These are phyloP conservation scores for Mucor plumbeus DNA, from an alignment of 371 early-diverging fungal genomes.

Conservation along the genomic window DNA sequence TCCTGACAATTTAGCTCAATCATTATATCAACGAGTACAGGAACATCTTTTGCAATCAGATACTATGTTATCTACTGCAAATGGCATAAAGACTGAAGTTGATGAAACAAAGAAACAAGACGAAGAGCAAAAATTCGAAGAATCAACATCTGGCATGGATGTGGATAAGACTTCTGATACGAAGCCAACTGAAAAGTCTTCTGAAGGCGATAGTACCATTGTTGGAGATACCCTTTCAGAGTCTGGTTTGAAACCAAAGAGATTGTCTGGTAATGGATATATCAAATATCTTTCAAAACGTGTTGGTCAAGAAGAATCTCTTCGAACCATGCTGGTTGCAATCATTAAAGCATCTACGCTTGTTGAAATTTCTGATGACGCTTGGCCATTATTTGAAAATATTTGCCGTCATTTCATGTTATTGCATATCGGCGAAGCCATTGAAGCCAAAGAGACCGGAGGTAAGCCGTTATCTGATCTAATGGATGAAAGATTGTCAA, in stretches of 20 bases:
- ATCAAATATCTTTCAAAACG: constrained; percentile 56
- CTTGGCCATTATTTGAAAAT: constrained; percentile 70
- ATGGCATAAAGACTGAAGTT: neutral
- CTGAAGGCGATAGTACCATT: constrained; percentile 35
- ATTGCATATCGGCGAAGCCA: constrained; percentile 70
- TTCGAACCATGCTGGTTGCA: constrained; percentile 66
- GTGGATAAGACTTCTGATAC: neutral
- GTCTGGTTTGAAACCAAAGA: constrained; percentile 44
- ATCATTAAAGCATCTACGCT: constrained; percentile 73
- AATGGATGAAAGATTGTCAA: constrained; percentile 52
- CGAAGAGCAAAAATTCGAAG: neutral
- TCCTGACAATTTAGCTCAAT: constrained; percentile 51
- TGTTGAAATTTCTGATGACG: constrained; percentile 66
- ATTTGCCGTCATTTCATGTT: constrained; percentile 80
- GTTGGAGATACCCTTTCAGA: constrained; percentile 41
- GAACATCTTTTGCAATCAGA: constrained; percentile 31
- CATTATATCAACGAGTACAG: constrained; percentile 51
- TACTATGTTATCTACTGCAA: neutral
- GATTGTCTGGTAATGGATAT: constrained; percentile 51
- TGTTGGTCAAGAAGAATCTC: constrained; percentile 69
- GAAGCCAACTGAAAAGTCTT: neutral
- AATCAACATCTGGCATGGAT: constrained; percentile 12
- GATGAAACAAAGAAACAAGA: constrained; percentile 2
- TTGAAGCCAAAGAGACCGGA: constrained; percentile 61
- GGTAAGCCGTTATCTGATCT: constrained; percentile 51